These are phyloP conservation scores for Colletotrichum sp. DNA, from an alignment of 2,329 filamentous ascomycete species.

Conservation along the genomic window DNA sequence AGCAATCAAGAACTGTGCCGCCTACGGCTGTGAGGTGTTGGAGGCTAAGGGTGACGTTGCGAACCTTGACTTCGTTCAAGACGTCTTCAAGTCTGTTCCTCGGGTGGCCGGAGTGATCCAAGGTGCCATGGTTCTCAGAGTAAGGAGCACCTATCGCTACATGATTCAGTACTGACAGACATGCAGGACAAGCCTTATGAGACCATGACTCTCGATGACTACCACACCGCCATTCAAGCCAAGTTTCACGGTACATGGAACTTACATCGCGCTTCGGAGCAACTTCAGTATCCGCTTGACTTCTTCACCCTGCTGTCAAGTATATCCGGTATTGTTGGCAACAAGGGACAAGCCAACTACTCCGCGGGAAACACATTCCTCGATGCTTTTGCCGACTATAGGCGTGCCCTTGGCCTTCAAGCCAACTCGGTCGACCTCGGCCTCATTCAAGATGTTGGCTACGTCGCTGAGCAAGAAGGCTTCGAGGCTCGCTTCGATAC, in stretches of 20 bases:
- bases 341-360: constrained; percentile 39
- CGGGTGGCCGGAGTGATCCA: constrained; percentile 31
- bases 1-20: constrained; percentile 20
- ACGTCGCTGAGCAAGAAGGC: neutral
- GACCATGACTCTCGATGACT: constrained; percentile 36
- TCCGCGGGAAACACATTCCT: constrained; percentile 36
- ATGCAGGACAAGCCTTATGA: constrained; percentile 25
- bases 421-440: neutral
- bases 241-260: constrained; percentile 46
- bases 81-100: constrained; percentile 27
- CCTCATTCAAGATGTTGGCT: neutral
- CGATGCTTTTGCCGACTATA: constrained; percentile 32
- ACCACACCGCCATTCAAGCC: constrained; percentile 27
- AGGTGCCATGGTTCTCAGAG: constrained; percentile 34
- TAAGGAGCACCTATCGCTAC: neutral
- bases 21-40: constrained; percentile 21
- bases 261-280: constrained; percentile 35
- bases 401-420: neutral
- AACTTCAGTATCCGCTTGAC: constrained; percentile 27
- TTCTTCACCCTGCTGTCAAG: constrained; percentile 42
- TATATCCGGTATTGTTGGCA: constrained; percentile 31
- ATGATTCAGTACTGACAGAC: neutral
- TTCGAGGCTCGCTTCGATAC: neutral
- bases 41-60: constrained; percentile 23
- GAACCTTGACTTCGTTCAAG: constrained; percentile 7